These are phyloP conservation scores for Boletus mariae DNA, from an alignment of 1,284 basidiomycete genomes.

Conservation along the genomic window DNA sequence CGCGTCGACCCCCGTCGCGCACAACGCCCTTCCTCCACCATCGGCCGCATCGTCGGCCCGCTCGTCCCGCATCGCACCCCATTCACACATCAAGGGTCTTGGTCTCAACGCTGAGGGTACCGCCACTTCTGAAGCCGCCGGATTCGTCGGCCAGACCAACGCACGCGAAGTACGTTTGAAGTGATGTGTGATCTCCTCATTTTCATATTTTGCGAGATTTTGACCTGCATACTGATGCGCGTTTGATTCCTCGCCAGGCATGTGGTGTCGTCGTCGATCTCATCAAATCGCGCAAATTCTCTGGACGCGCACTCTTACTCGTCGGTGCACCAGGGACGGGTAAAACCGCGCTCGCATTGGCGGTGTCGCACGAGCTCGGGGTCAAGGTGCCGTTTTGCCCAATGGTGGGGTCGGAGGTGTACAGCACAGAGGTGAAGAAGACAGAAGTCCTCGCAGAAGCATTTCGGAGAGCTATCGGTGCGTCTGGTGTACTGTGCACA, in stretches of 20 bases:
- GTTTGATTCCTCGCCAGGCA: slow-evolving; percentile 49
- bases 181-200: not conserved
- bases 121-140: slow-evolving; percentile 71
- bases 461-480: slow-evolving; percentile 94
- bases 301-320: slow-evolving; percentile 84
- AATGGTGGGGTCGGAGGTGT: slow-evolving; percentile 98
- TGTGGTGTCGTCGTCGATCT: slow-evolving; percentile 91
- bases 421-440: slow-evolving; percentile 97
- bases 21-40: slow-evolving; percentile 69
- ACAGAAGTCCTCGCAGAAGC: slow-evolving; percentile 97
- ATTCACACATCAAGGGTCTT: slow-evolving; percentile 95
- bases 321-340: slow-evolving; percentile 92
- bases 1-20: slow-evolving; percentile 56
- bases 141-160: slow-evolving; percentile 88
- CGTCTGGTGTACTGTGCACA: slow-evolving; percentile 29
- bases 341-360: slow-evolving; percentile 94
- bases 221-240: not conserved
- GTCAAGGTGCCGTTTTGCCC: slow-evolving; percentile 96
- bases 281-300: slow-evolving; percentile 86
- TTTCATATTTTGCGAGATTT: too few species aligned
- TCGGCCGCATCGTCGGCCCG: slow-evolving; percentile 57
- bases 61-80: slow-evolving; percentile 85
- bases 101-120: slow-evolving; percentile 85
- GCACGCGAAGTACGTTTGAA: slow-evolving; percentile 75
- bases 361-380: slow-evolving; percentile 92